Percentiles rank a stretch among this genome's conserved stretches.
phyloP scores from a whole-genome alignment of 148 eudicot species.

The Oxyria digyna region DNA sequence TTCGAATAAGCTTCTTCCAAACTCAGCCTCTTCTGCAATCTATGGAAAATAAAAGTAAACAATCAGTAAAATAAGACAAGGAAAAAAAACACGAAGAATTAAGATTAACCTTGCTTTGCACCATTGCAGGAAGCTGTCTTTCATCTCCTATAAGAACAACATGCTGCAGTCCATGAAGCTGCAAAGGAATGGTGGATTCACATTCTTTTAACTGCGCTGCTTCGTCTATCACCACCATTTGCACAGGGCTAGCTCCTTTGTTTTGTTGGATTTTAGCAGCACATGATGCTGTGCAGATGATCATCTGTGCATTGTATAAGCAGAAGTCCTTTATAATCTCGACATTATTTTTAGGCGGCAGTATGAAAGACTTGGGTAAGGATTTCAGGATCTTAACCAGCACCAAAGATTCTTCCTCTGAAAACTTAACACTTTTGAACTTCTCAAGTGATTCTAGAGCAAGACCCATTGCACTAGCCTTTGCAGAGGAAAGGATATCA shows the following conservation, averaged over 20 bases:
- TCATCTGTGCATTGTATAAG: conserved; percentile 27
- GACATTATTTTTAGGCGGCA: conserved; percentile 7
- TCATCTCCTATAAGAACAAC: conserved; percentile 62
- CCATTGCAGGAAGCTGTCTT: conserved; percentile 58
- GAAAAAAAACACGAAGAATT: not conserved
- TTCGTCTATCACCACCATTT: conserved; percentile 56
- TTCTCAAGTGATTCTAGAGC: not conserved
- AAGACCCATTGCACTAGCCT: conserved; percentile 1
- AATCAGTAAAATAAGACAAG: too few relatives aligned
- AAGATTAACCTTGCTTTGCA: conserved; percentile 16
- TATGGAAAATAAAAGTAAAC: not conserved
- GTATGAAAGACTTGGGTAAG: conserved; percentile 12
- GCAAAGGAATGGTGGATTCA: conserved; percentile 54
- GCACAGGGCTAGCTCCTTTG: conserved; percentile 19
- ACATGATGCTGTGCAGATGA: conserved; percentile 63
- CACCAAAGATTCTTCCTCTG: not conserved
- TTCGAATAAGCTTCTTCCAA: conserved; percentile 53
- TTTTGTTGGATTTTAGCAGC: conserved; percentile 34
- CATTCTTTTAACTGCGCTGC: conserved; percentile 78
- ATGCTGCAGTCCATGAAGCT: conserved; percentile 33
- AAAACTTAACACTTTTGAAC: too few relatives aligned
- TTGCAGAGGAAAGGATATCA: conserved; percentile 14
- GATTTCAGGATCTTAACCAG: conserved; percentile 17
- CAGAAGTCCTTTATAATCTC: conserved; percentile 26
- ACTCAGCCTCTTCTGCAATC: conserved; percentile 28